phyloP scores from a whole-genome alignment of 2,329 filamentous ascomycete species.

The Albophoma yamanashiensis region DNA sequence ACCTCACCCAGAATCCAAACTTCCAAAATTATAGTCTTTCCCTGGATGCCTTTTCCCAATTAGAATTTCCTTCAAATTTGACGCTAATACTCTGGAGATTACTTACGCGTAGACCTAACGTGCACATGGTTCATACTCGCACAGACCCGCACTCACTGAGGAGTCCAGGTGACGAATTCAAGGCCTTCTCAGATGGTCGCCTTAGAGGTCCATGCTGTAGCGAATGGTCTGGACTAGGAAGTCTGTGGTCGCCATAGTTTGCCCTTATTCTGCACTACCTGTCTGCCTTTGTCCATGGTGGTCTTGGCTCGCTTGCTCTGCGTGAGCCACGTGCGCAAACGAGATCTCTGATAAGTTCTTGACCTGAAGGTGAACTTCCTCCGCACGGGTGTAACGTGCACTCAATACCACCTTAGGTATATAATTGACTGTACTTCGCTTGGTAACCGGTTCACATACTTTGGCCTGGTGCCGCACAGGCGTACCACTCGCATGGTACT shows the following conservation, averaged over 20 bases:
- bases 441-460: background rate
- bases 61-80: too few relatives aligned
- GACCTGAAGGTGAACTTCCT: background rate
- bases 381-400: background rate
- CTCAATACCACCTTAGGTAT: background rate
- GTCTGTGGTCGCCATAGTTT: background rate
- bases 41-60: background rate
- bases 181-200: background rate
- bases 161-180: background rate
- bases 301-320: background rate
- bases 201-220: background rate
- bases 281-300: too few relatives aligned
- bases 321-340: background rate
- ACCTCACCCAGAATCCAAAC: background rate
- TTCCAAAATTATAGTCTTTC: too few relatives aligned
- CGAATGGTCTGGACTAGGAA: background rate
- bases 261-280: background rate
- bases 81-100: too few relatives aligned
- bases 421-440: background rate
- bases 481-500: background rate
- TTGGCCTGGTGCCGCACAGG: background rate
- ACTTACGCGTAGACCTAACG: background rate
- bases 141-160: background rate
- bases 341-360: background rate
- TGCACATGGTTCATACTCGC: background rate